Evolutionary conservation across 106 monocot species (phyloP), one percentile per base, ranked within the genome.

Genomic region (Acorus gramineus): DNA sequence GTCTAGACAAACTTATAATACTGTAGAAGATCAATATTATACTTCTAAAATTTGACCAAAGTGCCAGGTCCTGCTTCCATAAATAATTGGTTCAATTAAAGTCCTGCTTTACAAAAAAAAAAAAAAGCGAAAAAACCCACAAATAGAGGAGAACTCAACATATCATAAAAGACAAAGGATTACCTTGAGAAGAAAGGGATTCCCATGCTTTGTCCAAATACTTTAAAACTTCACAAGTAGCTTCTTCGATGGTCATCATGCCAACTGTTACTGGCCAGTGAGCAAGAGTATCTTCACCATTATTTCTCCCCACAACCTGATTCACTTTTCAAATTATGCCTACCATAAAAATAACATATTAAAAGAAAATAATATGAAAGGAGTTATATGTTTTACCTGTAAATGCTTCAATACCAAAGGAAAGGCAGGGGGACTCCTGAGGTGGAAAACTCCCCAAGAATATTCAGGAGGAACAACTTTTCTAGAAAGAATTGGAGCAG

Each of bases 201-300:
- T 81, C 85, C 98, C 98, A 98, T 60, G 79, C 71, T 56, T 73
- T 78, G 56, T 92, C 83, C 48, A 98, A 69, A 62, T 85, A 98
- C 62, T 83, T 85, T 45, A 98, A 60, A 65, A 98, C 69, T 62
- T 83, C 85, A 71, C 81, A 73, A 71, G 80, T 83, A 59, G 98
- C 80, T 59, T 85, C 82, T 79, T 92, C 98, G 9, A 92, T 79
- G 3, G 88, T 85, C 70, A 91, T 70, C 66, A 98, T 81, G 53
- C 82, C 85, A 48, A 77, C 62, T 61, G 87, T 77, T n/a, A 71
- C 77, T 73, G 92, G 98, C 98, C 98, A 98, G 57, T 83, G 87
- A 57, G 92, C 85, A 62, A 98, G 88, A 7, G 79, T 86, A 74
- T 98, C 92, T 74, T 85, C 91, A 73, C 98, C 98, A 84, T 92